Percentiles rank a stretch among this genome's conserved stretches.
These are phyloP conservation scores for Boletus barrowsii DNA, from an alignment of 768 basidiomycete species.

Conservation along the genomic window DNA sequence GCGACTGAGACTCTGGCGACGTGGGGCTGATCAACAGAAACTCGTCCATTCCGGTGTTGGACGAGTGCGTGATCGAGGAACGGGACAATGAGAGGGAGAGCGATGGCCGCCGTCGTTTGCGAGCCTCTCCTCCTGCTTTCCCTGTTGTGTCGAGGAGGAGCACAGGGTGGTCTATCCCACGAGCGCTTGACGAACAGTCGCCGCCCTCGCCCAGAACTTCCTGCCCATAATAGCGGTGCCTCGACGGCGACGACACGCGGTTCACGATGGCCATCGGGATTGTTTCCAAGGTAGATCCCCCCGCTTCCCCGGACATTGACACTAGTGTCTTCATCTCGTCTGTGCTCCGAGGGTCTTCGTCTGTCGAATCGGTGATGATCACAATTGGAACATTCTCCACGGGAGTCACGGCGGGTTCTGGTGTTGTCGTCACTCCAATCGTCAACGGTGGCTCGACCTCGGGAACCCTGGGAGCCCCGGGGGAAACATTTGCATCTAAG, in stretches of 20 bases:
- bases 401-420: not conserved
- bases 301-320: constrained; percentile 3
- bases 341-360: not conserved
- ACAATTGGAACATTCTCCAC: constrained; percentile 16
- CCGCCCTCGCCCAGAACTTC: not conserved
- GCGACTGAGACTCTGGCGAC: constrained; percentile 1
- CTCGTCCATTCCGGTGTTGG: constrained; percentile 21
- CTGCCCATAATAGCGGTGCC: constrained; percentile 20
- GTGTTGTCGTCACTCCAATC: not conserved
- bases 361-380: constrained; percentile 17
- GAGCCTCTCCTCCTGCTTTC: not conserved
- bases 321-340: constrained; percentile 5
- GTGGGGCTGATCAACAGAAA: constrained; percentile 16
- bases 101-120: constrained; percentile 9
- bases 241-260: constrained; percentile 18
- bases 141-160: constrained; percentile 3
- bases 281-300: not conserved
- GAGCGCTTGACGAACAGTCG: not conserved
- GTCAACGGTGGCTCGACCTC: not conserved
- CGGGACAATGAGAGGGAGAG: constrained; percentile 12
- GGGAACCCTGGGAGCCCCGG: not conserved
- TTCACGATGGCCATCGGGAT: constrained; percentile 18
- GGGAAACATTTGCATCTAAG: constrained; percentile 12
- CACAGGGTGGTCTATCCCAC: not conserved
- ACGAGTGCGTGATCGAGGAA: constrained; percentile 15